Conservation (phyloP, 306 rosid species). For the Prunus campanulata region DNA sequence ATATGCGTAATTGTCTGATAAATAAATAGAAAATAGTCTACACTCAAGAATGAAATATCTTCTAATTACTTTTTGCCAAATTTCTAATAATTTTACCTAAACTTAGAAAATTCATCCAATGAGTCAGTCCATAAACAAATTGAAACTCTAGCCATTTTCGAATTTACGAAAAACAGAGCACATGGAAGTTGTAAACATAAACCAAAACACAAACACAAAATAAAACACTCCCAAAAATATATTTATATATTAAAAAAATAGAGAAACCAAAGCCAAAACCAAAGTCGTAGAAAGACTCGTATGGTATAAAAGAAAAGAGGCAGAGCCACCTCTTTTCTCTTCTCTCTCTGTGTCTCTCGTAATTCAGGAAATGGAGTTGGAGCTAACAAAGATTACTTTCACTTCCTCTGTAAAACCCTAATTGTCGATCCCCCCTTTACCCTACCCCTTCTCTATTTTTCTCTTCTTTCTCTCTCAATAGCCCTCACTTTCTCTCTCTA, state of each 20-base stretch:
- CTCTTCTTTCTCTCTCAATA: slow-evolving; percentile 6
- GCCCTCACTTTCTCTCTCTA: slow-evolving; percentile 15
- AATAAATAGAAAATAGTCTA: no score
- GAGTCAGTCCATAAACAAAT: no score
- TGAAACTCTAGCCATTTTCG: no score
- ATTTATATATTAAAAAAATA: not conserved
- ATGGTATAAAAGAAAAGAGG: slow-evolving; percentile 6
- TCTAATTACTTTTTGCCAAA: no score
- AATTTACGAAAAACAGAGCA: no score
- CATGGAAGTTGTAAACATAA: no score
- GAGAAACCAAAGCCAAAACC: not conserved
- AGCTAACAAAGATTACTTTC: slow-evolving; percentile 35
- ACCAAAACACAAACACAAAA: not conserved
- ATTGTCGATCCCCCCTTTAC: slow-evolving; percentile 28
- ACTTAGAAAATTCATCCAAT: no score
- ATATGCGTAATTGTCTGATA: no score
- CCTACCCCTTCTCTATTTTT: not conserved
- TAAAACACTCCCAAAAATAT: not conserved
- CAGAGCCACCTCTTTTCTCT: not conserved
- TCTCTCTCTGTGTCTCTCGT: not conserved
- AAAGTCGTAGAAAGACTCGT: not conserved
- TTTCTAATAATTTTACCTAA: no score
- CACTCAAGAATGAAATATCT: no score
- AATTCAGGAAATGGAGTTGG: slow-evolving; percentile 11
- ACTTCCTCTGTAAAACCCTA: slow-evolving; percentile 79